Conservation (phyloP, 345 rosid genomes). For the Mercurialis annua region DNA sequence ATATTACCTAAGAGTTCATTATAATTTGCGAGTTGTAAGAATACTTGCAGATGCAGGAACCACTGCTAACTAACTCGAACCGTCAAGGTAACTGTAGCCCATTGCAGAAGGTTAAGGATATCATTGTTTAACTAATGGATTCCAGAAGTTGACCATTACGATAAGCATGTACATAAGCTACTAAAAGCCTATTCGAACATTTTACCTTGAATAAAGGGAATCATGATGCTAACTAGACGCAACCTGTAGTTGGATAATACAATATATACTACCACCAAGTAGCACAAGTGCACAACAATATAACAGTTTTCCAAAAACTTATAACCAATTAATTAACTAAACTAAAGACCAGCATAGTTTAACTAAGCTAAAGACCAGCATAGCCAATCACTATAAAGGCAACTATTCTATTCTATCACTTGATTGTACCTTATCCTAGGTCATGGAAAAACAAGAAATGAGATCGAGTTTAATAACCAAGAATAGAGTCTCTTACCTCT, state of each 20-base stretch:
- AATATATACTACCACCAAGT: neutral
- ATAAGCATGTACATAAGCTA: neutral
- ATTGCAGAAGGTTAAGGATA: too few relatives aligned
- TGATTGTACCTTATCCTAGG: neutral
- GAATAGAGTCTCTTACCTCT: slow-evolving; percentile 24
- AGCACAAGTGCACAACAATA: neutral
- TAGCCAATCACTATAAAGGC: neutral
- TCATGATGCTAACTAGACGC: neutral
- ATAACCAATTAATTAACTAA: neutral
- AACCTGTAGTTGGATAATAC: neutral
- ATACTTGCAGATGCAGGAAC: too few relatives aligned
- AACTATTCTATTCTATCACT: neutral
- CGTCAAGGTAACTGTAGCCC: too few relatives aligned
- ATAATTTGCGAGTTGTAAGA: too few relatives aligned
- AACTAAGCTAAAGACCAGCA: too few relatives aligned
- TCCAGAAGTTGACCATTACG: too few relatives aligned
- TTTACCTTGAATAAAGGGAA: neutral
- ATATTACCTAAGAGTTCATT: too few relatives aligned
- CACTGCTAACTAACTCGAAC: too few relatives aligned
- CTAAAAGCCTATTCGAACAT: neutral
- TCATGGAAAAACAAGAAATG: slow-evolving; percentile 7
- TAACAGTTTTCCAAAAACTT: neutral
- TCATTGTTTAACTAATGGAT: too few relatives aligned
- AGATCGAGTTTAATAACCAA: slow-evolving; percentile 1
- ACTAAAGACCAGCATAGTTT: too few relatives aligned